phyloP scores from a whole-genome alignment of 495 filamentous ascomycete species.

The Massariosphaeria phaeospora region DNA sequence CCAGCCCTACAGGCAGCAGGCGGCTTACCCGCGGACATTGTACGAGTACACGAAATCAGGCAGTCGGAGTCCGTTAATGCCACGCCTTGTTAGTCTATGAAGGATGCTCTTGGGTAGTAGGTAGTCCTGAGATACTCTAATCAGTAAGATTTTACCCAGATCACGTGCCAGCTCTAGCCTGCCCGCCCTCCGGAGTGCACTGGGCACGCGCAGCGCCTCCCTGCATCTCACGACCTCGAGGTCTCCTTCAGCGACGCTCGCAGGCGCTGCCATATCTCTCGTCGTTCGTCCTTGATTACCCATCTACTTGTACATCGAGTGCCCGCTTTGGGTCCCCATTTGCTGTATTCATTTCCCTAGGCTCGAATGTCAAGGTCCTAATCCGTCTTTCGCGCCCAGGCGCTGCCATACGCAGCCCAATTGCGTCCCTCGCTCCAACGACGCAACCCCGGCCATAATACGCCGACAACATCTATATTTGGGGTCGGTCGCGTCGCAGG shows the following conservation, averaged over 20 bases:
- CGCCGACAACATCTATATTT: constrained; percentile 7
- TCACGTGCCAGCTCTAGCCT: constrained; percentile 20
- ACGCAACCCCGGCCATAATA: constrained; percentile 19
- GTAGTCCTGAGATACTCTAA: too few species aligned
- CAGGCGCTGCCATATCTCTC: constrained; percentile 2
- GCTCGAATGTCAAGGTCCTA: constrained; percentile 26
- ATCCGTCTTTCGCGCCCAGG: constrained; percentile 29
- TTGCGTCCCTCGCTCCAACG: constrained; percentile 11
- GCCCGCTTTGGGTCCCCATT: constrained; percentile 11
- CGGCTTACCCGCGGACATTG: not conserved
- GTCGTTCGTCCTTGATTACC: not conserved
- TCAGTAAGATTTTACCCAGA: constrained; percentile 14
- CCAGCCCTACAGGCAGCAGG: too few species aligned
- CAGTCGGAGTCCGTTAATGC: constrained; percentile 20
- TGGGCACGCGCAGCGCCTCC: not conserved
- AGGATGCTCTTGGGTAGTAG: constrained; percentile 16
- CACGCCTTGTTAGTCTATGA: constrained; percentile 7
- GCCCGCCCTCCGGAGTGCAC: not conserved
- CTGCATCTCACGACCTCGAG: constrained; percentile 1
- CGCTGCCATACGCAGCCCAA: constrained; percentile 31
- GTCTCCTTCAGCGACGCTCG: not conserved
- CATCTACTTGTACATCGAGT: not conserved
- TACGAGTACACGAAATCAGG: not conserved
- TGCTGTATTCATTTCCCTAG: not conserved
- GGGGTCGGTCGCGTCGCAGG: constrained; percentile 20